Base-by-base conservation (phyloP, 1,139 yeast genomes). In the Petasospora rhodanensis region DNA sequence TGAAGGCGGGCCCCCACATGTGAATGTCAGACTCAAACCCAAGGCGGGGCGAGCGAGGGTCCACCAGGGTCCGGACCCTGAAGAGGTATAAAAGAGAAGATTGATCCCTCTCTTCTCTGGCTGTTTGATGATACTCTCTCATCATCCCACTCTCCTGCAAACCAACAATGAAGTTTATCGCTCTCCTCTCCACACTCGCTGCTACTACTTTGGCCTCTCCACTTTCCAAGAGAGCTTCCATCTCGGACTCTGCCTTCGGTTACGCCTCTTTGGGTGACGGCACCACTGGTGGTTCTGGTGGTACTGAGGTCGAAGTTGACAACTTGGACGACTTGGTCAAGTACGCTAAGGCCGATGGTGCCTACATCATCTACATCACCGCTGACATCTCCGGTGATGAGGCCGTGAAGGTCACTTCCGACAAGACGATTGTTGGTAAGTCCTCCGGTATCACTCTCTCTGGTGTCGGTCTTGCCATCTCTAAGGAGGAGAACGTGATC, bases 371-470 rank as follows among this genome's bases (percentile, higher is more conserved):
- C n/a, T n/a, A n/a, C n/a, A n/a, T n/a, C n/a, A n/a, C n/a, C n/a
- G n/a, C 9, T 11, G 18, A 24, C 14, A 24, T 24, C 26, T 24
- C 26, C 12, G 26, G 26, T 17, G 20, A 24, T 17, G 26, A 17
- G 14, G 19, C 19, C 14, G 16, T 24, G n/a, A 16, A 14, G 16
- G 26, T 24, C 14, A 24, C 26, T 14, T 24, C 26, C 14, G 26
- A 24, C 26, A 24, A 24, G 20, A 24, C 26, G 14, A 24, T 24
- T 16, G 20, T 24, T 14, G 26, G 26, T 24, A 24, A 24, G 26
- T 11, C 26, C 14, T 13, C 26, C 12, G 26, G 26, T 24, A 14
- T 24, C 20, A 15, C 14, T 9, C n/a, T 24, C 10, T 16, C 20
- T 9, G 26, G 26, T 24, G 20, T 24, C 10, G 26, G 26, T 15